Base-by-base conservation (phyloP, 768 basidiomycete genomes). In the Mycena polygramma region DNA sequence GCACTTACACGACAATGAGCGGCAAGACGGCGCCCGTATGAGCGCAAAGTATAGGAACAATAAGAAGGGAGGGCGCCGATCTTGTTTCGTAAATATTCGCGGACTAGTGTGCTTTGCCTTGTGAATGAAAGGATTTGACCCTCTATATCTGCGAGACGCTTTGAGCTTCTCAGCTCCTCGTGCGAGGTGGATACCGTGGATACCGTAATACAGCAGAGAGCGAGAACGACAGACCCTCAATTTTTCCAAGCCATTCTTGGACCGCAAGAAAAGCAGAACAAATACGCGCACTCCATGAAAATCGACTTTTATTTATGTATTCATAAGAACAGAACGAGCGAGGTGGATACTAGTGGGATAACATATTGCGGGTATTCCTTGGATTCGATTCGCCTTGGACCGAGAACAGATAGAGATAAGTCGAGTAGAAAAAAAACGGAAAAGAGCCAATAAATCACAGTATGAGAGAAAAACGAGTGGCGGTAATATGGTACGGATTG, bases 301-400 rank as follows among this genome's bases (percentile, higher is more conserved):
- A 49, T 24, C 55, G 64, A 57, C 30, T 58, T 59, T 51, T 48
- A 63, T 51, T 52, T 17, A 63, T 63, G 14, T 45, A 46, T 54
- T 57, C 55, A 66, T 51, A 43, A 39, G 39, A 24, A 54, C 37
- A 53, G 35, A 46, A 48, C 43, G 43, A 45, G 43, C 37, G 49
- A 39, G 10, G 19, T 36, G 30, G 53, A 46, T 14, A 24, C n/a
- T 30, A 53, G 35, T 36, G 14, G 65, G 57, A 67, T 54, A 60
- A 67, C 66, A 67, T 59, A 67, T 67, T 59, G 66, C 39, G 57
- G 66, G 66, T 61, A 67, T 59, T 54, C 62, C 49, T 63, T 61
- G 35, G 59, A 63, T 36, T 39, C 41, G 41, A 41, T 41, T 41
- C 41, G 41, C 10, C 15, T 4, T 19, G 43, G 11, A 60, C 30